Base-by-base conservation (phyloP, 148 eudicot genomes). In the Camellia granthamiana region DNA sequence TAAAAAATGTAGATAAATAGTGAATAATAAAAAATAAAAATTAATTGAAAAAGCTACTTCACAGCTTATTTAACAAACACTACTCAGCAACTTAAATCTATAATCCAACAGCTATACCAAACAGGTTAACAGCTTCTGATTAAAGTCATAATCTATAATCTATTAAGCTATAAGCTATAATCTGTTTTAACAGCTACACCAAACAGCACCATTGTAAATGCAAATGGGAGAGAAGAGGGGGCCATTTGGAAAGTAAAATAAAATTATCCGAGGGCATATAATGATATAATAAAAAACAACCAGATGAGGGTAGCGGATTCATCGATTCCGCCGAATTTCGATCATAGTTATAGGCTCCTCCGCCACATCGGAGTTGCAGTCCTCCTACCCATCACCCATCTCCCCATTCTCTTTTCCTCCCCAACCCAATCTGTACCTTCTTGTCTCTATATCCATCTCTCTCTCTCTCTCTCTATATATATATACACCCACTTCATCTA, bases 321-420 rank as follows among this genome's bases (percentile, higher is more conserved):
- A 64, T 65, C 83, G 83, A 19, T 65, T 54, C 78, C 52, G 78
- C 74, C 78, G 72, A 80, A 74, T 51, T 73, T 51, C 9, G 42
- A 61, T 60, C 64, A 69, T 77, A 73, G 72, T 60, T 61, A 55
- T 56, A 78, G 75, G 67, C 82, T 72, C 68, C 85, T 83, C 85
- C 85, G 79, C 85, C 82, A 16, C 82, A 83, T 77, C 72, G 74
- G 68, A 83, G 81, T 64, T 78, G 69, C 81, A 56, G 70, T 21
- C 72, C 59, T 13, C 46, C 5, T 30, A 30, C 38, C 38, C 38
- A 30, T 30, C 38, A 30, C 69, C 61, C 74, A 13, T 11, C 74
- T 2, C 43, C 42, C 18, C 52, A 2, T 21, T 56, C 23, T 30
- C 23, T 75, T 3, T 63, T 61, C 38, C 49, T 44, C 78, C 19